These are phyloP conservation scores for Viscum album DNA, from an alignment of 177 flowering plant genomes.

Conservation along the genomic window DNA sequence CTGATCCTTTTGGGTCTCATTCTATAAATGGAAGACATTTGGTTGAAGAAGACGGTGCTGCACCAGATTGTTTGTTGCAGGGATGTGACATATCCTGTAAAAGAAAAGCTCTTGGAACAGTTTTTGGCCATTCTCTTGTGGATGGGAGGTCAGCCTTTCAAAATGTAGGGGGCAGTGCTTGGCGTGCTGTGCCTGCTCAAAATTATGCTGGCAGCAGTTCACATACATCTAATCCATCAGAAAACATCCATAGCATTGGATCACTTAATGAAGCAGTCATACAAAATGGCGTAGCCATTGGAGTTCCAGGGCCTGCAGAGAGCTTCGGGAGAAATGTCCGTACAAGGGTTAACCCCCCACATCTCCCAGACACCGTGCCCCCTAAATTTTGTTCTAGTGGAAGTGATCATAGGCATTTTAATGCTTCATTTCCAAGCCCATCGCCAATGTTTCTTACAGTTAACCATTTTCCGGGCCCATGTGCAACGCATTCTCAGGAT, in stretches of 20 bases:
- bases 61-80: conserved; percentile 46
- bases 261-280: conserved; percentile 21
- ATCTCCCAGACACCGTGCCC: conserved; percentile 30
- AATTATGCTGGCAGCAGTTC: conserved; percentile 19
- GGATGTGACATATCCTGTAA: conserved; percentile 50
- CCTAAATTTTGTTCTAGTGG: conserved; percentile 25
- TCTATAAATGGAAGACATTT: conserved; percentile 32
- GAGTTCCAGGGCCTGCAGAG: conserved; percentile 24
- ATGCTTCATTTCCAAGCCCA: conserved; percentile 24
- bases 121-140: conserved; percentile 36
- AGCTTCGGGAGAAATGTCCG: conserved; percentile 49
- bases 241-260: conserved; percentile 7
- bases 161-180: conserved; percentile 31
- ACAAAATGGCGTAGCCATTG: conserved; percentile 25
- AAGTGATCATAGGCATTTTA: conserved; percentile 20
- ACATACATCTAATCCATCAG: conserved; percentile 18
- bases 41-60: conserved; percentile 31
- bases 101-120: conserved; percentile 48
- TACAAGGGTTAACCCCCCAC: conserved; percentile 39
- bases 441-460: conserved; percentile 25
- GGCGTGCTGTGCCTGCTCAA: conserved; percentile 26
- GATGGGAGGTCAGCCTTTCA: conserved; percentile 28
- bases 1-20: conserved; percentile 30
- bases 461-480: conserved; percentile 26
- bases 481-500: conserved; percentile 22